Evolutionary conservation across 257 asterid species (phyloP).

Genomic region (Ballota nigra): DNA sequence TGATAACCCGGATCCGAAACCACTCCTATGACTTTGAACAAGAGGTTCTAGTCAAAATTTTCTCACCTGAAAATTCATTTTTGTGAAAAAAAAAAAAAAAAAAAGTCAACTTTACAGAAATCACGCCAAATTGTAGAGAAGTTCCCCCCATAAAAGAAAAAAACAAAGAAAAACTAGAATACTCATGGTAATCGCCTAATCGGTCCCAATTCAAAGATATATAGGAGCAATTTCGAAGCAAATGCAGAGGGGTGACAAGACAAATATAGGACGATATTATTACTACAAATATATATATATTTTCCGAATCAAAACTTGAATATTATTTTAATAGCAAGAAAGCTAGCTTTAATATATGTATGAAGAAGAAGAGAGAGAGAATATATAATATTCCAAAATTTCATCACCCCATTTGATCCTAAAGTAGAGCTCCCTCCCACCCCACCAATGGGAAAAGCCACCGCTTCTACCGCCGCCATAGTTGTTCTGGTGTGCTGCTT

Average conservation of each 20-base stretch:
- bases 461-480: not conserved
- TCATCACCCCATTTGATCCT: not conserved
- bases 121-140: not conserved
- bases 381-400: not conserved
- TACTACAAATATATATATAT: not conserved
- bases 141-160: not conserved
- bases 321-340: slow-evolving; percentile 6
- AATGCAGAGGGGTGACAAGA: not conserved
- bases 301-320: not conserved
- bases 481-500: slow-evolving; percentile 21
- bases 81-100: too few relatives aligned
- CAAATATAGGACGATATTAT: not conserved
- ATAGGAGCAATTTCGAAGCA: not conserved
- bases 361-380: not conserved
- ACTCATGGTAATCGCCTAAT: not conserved
- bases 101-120: not conserved
- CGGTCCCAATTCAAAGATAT: not conserved
- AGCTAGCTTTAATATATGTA: not conserved
- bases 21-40: not conserved
- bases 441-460: slow-evolving; percentile 37
- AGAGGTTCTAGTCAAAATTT: not conserved
- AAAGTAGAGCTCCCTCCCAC: slow-evolving; percentile 8
- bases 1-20: not conserved
- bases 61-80: not conserved
- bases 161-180: not conserved